Percentiles rank a stretch among this genome's conserved stretches.
These are phyloP conservation scores for Entomortierella parvispora DNA, from an alignment of 192 early-diverging fungal genomes.

Conservation along the genomic window DNA sequence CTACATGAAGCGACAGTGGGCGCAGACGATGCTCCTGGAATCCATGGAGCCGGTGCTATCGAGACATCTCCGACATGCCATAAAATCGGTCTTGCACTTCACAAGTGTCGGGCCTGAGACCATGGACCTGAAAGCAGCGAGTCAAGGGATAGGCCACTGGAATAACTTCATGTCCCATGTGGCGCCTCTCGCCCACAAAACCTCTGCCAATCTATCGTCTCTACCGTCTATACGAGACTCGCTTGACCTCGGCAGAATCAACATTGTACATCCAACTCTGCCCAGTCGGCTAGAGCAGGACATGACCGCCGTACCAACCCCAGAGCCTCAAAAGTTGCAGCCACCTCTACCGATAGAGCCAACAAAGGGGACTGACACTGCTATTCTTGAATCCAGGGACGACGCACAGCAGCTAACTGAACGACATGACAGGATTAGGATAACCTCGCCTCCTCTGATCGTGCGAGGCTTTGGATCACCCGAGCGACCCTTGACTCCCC, in stretches of 20 bases:
- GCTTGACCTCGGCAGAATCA: background rate
- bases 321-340: background rate
- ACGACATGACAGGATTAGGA: too few species aligned
- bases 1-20: slow-evolving; percentile 40
- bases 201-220: background rate
- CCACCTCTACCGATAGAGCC: background rate
- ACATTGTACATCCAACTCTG: too few species aligned
- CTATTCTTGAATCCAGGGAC: too few species aligned
- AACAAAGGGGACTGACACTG: too few species aligned
- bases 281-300: too few species aligned
- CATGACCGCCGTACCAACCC: background rate
- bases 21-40: slow-evolving; percentile 32
- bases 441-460: too few species aligned
- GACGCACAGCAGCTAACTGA: too few species aligned
- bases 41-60: slow-evolving; percentile 42
- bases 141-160: slow-evolving; percentile 15
- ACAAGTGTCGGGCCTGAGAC: slow-evolving; percentile 41
- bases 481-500: too few species aligned
- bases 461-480: too few species aligned
- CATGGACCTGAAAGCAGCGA: slow-evolving; percentile 38
- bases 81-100: slow-evolving; percentile 46
- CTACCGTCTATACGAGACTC: background rate
- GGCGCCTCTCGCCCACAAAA: background rate
- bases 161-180: slow-evolving; percentile 26
- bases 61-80: slow-evolving; percentile 30